A percentile compares a stretch with the other conserved stretches of the same genome.
Evolutionary conservation across 306 rosid species (phyloP).

Genomic region (Acmispon strigosus): DNA sequence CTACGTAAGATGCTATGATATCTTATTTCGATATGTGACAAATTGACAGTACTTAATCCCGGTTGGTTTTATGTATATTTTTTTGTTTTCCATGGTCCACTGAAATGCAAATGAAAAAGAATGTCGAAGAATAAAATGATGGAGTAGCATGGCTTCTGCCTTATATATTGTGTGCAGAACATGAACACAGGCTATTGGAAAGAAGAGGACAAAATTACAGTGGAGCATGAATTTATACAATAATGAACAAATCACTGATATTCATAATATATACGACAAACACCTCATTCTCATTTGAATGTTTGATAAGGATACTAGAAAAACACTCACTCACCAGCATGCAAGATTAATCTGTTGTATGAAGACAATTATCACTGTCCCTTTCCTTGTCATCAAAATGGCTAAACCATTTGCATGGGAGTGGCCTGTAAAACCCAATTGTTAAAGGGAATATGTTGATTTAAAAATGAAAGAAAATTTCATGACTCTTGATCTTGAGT

Average conservation of each 20-base stretch:
- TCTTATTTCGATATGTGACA: slow-evolving; percentile 12
- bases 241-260: slow-evolving; percentile 9
- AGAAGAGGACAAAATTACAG: slow-evolving; percentile 26
- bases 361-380: slow-evolving; percentile 7
- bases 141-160: neutral
- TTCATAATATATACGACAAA: slow-evolving; percentile 25
- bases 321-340: slow-evolving; percentile 7
- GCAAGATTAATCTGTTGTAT: neutral
- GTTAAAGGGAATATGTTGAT: neutral
- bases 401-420: slow-evolving; percentile 2
- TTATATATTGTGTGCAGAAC: slow-evolving; percentile 2
- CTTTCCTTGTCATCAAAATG: slow-evolving; percentile 19
- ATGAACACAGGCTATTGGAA: slow-evolving; percentile 3
- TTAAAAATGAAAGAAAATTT: neutral
- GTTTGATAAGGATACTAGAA: slow-evolving; percentile 14
- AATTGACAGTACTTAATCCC: neutral
- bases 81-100: neutral
- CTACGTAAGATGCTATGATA: neutral
- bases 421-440: neutral
- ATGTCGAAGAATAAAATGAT: slow-evolving; percentile 24
- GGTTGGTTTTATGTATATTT: neutral
- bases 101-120: slow-evolving; percentile 21
- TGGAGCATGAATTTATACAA: slow-evolving; percentile 5
- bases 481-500: neutral
- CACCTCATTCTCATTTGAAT: slow-evolving; percentile 9